These are phyloP conservation scores for Cladosporium sp. DNA, from an alignment of 2,329 filamentous ascomycete genomes.

Conservation along the genomic window DNA sequence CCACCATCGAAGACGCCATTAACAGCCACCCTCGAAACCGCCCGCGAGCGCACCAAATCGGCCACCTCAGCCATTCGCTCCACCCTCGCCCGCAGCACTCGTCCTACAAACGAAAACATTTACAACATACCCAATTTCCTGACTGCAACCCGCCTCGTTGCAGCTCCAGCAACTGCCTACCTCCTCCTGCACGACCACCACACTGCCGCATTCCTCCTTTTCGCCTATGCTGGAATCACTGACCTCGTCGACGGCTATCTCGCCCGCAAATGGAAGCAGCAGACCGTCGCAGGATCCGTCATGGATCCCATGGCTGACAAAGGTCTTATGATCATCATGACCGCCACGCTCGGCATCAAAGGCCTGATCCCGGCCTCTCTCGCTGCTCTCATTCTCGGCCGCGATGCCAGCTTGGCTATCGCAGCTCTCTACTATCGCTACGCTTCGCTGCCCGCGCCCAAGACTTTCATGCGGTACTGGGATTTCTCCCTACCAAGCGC, in stretches of 20 bases:
- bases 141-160: slow-evolving; percentile 77
- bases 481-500: slow-evolving; percentile 89
- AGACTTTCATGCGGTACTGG: slow-evolving; percentile 92
- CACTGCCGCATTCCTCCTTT: slow-evolving; percentile 73
- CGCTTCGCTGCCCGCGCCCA: slow-evolving; percentile 88
- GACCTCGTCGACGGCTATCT: slow-evolving; percentile 94
- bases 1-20: slow-evolving; percentile 20
- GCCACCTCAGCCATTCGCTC: slow-evolving; percentile 28
- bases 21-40: slow-evolving; percentile 21
- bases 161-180: slow-evolving; percentile 83
- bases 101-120: slow-evolving; percentile 68
- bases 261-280: slow-evolving; percentile 77
- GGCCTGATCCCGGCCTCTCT: slow-evolving; percentile 86
- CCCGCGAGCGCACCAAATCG: slow-evolving; percentile 27
- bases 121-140: slow-evolving; percentile 95
- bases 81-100: slow-evolving; percentile 38
- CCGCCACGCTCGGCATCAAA: slow-evolving; percentile 77
- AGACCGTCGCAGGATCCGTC: slow-evolving; percentile 90
- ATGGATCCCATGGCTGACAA: slow-evolving; percentile 98
- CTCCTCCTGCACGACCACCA: slow-evolving; percentile 80
- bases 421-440: slow-evolving; percentile 93
- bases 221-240: slow-evolving; percentile 85
- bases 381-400: slow-evolving; percentile 82
- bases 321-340: slow-evolving; percentile 87
- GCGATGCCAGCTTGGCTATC: slow-evolving; percentile 77